Evolutionary conservation across 805 yeast genomes (phyloP), one percentile per base, ranked within the genome.

Genomic region (Yamadazyma insecticola): DNA sequence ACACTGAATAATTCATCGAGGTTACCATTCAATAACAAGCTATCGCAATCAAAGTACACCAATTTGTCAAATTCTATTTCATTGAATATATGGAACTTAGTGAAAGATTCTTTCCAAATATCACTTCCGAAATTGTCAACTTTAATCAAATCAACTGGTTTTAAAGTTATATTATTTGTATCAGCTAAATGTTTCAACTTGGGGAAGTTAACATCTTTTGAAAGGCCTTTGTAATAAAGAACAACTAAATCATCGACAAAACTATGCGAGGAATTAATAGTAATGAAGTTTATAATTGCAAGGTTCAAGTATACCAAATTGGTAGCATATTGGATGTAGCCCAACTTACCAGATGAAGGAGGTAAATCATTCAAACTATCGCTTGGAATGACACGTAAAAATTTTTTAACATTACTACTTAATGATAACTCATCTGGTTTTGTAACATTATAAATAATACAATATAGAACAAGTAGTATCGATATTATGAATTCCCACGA

Each of bases 281-380:
- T 56, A 3, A 45, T 35, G 30, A 53, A 49, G 38, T 74, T 70
- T 44, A 76, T 57, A 24, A 78, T 41, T 3, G 78, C 71, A 28
- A 73, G 63, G 38, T 78, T 70, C 32, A 78, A 50, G 40, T 78
- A 74, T 14, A 62, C 56, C 7, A 57, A 42, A 33, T 68, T 60
- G 0, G 85, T 75, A 4, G 81, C 82, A 50, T 78, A 78, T 30
- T 74, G 74, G 4, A 77, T 74, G 46, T 79, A 79, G 0, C 82
- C 84, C 24, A 51, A 58, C 33, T 59, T 55, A 13, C 40, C 35
- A 6, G 30, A 8, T 4, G 36, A 25, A 4, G 30, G 26, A 15
- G 39, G 46, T 26, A 33, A 48, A 24, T 35, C 26, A 17, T 45
- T 36, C 8, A 51, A 41, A 12, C 47, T 45, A 20, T 44, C 51